Percentiles rank a stretch among this genome's conserved stretches.
These are phyloP conservation scores for Nematocida homosporus DNA, from an alignment of 371 early-diverging fungal species.

Conservation along the genomic window DNA sequence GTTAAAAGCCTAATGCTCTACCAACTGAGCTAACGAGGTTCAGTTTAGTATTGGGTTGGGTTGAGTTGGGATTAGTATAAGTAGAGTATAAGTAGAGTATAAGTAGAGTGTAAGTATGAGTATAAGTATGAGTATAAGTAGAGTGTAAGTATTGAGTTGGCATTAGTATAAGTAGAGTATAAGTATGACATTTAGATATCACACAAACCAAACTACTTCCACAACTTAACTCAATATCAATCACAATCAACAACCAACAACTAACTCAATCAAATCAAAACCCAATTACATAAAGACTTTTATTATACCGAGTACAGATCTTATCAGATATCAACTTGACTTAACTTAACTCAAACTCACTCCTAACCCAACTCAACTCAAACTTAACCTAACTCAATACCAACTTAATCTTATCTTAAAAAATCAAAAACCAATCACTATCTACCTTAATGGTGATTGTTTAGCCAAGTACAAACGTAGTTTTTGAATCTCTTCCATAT, in stretches of 20 bases:
- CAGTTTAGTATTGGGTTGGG: neutral
- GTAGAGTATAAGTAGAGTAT: too few species aligned
- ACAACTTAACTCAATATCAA: neutral
- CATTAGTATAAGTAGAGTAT: too few species aligned
- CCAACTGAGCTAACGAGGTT: slow-evolving; percentile 84
- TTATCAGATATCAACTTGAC: neutral
- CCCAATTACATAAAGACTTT: neutral
- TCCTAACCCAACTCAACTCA: neutral
- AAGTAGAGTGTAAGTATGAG: neutral
- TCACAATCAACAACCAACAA: neutral
- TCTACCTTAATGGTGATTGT: too few species aligned
- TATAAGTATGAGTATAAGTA: too few species aligned
- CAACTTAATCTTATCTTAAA: neutral
- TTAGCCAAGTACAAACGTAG: too few species aligned
- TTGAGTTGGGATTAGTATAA: too few species aligned
- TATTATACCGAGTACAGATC: neutral
- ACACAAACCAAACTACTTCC: neutral
- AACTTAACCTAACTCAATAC: neutral
- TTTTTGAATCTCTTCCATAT: too few species aligned
- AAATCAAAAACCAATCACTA: neutral
- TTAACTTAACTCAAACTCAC: too few species aligned
- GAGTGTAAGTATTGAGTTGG: too few species aligned
- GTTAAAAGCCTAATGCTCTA: slow-evolving; percentile 89
- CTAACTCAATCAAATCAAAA: too few species aligned
- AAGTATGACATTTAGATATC: too few species aligned